These are phyloP conservation scores for Schizopora paradoxa DNA, from an alignment of 1,284 basidiomycete species.

Conservation along the genomic window DNA sequence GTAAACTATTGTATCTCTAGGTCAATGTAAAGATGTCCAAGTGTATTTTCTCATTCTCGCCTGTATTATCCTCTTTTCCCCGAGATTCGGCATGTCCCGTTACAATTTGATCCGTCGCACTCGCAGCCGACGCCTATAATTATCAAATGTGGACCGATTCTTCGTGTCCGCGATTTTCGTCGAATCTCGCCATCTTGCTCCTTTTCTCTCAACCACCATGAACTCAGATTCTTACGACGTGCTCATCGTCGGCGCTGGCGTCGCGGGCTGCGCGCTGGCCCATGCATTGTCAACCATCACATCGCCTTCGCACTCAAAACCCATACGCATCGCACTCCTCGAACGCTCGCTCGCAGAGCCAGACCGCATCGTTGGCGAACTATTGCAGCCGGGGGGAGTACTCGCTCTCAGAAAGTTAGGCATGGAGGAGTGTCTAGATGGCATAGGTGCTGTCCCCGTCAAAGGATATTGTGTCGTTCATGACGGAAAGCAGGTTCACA, in stretches of 20 bases:
- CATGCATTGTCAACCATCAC: conserved; percentile 56
- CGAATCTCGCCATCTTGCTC: no score
- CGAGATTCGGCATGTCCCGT: no score
- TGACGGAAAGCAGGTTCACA: conserved; percentile 63
- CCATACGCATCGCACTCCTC: conserved; percentile 75
- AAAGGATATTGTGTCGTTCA: conserved; percentile 88
- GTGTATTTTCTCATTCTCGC: no score
- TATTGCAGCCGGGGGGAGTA: conserved; percentile 93
- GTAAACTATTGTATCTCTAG: no score
- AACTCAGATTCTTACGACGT: conserved; percentile 50
- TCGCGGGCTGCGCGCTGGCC: conserved; percentile 77
- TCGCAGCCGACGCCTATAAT: no score
- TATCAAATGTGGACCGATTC: no score
- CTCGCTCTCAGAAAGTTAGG: conserved; percentile 75
- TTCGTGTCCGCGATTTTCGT: no score
- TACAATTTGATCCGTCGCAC: no score
- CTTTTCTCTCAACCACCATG: no score
- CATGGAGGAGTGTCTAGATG: conserved; percentile 69
- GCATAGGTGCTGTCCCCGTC: conserved; percentile 83
- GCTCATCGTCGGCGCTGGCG: conserved; percentile 85
- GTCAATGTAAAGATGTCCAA: no score
- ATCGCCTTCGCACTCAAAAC: conserved; percentile 39
- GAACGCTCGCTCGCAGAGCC: conserved; percentile 90
- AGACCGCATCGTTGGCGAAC: conserved; percentile 96
- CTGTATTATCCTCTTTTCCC: no score